phyloP scores from a whole-genome alignment of 768 basidiomycete species.

The Naganishia randhawae region DNA sequence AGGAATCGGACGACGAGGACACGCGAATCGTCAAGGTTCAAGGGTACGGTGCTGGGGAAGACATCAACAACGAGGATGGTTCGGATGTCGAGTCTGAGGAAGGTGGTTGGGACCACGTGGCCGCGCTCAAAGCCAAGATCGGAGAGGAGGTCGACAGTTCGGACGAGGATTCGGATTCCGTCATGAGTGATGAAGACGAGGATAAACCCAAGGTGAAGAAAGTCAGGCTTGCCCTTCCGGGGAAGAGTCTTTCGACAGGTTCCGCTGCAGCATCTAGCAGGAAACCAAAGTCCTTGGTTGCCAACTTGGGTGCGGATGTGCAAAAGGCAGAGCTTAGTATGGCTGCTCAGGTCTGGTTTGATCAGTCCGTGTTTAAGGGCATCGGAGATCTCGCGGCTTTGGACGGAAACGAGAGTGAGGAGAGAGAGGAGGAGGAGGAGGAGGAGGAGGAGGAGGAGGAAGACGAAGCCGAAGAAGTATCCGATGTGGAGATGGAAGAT shows the following conservation, averaged over 20 bases:
- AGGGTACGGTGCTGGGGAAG: conserved; percentile 36
- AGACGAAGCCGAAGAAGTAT: conserved; percentile 37
- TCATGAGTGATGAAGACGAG: conserved; percentile 52
- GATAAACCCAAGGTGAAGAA: conserved; percentile 38
- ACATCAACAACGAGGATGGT: conserved; percentile 56
- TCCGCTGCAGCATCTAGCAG: conserved; percentile 27
- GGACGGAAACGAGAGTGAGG: conserved; percentile 53
- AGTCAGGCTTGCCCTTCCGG: conserved; percentile 29
- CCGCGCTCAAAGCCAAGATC: conserved; percentile 41
- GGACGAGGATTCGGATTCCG: conserved; percentile 58
- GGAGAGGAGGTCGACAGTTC: conserved; percentile 40
- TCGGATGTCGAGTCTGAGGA: conserved; percentile 56
- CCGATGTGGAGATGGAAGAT: conserved; percentile 43
- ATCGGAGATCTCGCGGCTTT: conserved; percentile 54
- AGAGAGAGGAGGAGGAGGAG: conserved; percentile 52
- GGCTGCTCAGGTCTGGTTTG: conserved; percentile 86
- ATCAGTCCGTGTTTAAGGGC: conserved; percentile 80
- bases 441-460: conserved; percentile 53
- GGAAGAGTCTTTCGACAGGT: conserved; percentile 31
- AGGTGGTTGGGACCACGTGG: conserved; percentile 52
- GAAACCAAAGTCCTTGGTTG: conserved; percentile 51
- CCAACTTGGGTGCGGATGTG: conserved; percentile 53
- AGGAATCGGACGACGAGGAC: conserved; percentile 40
- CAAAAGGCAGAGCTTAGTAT: conserved; percentile 50
- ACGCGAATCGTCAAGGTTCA: conserved; percentile 57